phyloP scores from a whole-genome alignment of 306 rosid genomes.

The Sindora glabra region DNA sequence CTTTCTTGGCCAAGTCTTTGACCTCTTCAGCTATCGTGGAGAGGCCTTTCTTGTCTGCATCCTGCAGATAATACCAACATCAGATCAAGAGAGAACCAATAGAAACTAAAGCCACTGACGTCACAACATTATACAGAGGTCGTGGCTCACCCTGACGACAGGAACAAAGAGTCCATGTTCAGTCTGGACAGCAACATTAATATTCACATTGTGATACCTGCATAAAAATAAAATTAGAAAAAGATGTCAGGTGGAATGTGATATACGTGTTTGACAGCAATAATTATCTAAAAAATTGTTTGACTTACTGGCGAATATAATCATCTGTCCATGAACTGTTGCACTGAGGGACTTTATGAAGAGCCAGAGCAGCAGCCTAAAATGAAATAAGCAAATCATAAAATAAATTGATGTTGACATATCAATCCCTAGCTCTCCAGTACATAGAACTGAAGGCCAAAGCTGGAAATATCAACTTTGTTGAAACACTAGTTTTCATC shows the following conservation, averaged over 20 bases:
- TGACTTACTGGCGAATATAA: constrained; percentile 87
- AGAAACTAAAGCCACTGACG: not conserved
- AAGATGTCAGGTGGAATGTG: constrained; percentile 6
- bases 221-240: constrained; percentile 18
- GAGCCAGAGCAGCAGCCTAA: constrained; percentile 99
- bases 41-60: constrained; percentile 96
- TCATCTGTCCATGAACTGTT: constrained; percentile 97
- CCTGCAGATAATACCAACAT: constrained; percentile 47
- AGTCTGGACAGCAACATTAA: constrained; percentile 98
- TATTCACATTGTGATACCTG: constrained; percentile 78
- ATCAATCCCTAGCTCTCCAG: not conserved
- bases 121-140: constrained; percentile 5
- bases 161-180: constrained; percentile 95
- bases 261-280: constrained; percentile 9
- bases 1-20: constrained; percentile 85
- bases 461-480: not conserved
- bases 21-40: constrained; percentile 77
- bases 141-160: constrained; percentile 61
- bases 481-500: too few relatives aligned
- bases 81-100: not conserved
- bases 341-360: constrained; percentile 86
- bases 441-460: not conserved
- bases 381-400: constrained; percentile 8
- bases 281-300: not conserved
- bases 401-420: constrained; percentile 9